Evolutionary conservation across 2,329 filamentous ascomycete species (phyloP), one percentile per base, ranked within the genome.

Genomic region (Cercospora sp.): DNA sequence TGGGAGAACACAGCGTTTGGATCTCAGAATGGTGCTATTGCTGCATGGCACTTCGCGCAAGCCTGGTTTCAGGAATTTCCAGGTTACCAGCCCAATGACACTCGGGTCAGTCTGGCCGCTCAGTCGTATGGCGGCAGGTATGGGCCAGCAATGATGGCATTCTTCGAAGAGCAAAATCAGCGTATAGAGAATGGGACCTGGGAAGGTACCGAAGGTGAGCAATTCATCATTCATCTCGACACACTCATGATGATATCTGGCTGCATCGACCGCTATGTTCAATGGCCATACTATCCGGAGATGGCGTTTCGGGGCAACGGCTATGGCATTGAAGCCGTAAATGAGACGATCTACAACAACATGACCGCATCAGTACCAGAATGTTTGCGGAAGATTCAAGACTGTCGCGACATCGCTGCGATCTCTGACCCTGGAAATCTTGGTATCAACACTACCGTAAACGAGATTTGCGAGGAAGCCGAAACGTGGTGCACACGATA

Each of bases 21-120:
- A 5, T 86, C 84, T 0, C 77, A 81, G 63, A 85, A 85, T 72
- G 82, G 84, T 30, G 86, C 85, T n/a, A 81, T 83, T 69, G 82
- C 84, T 8, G 77, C 87, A 5, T 88, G 87, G 87, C 82, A 86
- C 72, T 87, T 88, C 76, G 82, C 85, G 0, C 87, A 89, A 39
- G 82, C 83, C 1, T 91, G 89, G 82, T 87, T 88, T 64, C 81
- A 85, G 4, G 84, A 87, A 28, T 91, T 91, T 67, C 88, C 87
- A 0, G 82, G 83, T 31, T 90, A 91, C 74, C 83, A 86, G 75
- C 84, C 84, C 3, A 84, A 85, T 53, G 84, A 89, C 67, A 84
- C 87, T 67, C 83, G 83, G 3, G 80, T 88, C 64, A 86, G 84
- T 63, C 83, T 84, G 5, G 78, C 79, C 88, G 86, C 71, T 85